Conservation (phyloP, 768 basidiomycete genomes). For the Trametopsis cervina region DNA sequence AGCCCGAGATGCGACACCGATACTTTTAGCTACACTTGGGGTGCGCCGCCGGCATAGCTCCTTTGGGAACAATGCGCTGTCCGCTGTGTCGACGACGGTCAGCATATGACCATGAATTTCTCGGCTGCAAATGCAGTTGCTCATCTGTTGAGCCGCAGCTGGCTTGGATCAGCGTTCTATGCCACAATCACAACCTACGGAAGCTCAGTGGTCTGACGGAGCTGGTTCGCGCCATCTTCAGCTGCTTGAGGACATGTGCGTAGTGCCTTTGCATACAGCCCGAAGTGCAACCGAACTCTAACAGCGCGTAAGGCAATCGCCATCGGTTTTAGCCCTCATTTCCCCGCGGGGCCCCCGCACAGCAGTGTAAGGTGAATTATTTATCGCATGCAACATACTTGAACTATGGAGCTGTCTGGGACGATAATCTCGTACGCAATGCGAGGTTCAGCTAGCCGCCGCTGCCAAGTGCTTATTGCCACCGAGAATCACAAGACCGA, state of each 20-base stretch:
- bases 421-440: no score
- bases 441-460: no score
- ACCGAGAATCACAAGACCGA: background rate
- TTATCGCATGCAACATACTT: no score
- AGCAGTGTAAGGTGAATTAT: no score
- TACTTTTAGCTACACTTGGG: no score
- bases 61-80: no score
- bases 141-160: background rate
- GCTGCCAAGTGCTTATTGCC: no score
- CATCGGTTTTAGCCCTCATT: conserved; percentile 1
- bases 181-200: background rate
- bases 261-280: background rate
- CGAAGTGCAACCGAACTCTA: conserved; percentile 7
- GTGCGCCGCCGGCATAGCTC: no score
- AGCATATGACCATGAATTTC: background rate
- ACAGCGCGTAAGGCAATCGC: background rate
- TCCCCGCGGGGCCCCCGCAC: conserved; percentile 2
- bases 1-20: no score
- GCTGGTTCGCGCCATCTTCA: background rate
- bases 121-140: background rate
- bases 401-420: no score
- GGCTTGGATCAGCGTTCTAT: background rate
- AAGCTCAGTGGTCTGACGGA: background rate
- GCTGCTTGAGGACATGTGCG: background rate
- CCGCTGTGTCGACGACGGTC: no score